These are phyloP conservation scores for Emericellopsis cladophorae DNA, from an alignment of 2,329 filamentous ascomycete genomes.

Conservation along the genomic window DNA sequence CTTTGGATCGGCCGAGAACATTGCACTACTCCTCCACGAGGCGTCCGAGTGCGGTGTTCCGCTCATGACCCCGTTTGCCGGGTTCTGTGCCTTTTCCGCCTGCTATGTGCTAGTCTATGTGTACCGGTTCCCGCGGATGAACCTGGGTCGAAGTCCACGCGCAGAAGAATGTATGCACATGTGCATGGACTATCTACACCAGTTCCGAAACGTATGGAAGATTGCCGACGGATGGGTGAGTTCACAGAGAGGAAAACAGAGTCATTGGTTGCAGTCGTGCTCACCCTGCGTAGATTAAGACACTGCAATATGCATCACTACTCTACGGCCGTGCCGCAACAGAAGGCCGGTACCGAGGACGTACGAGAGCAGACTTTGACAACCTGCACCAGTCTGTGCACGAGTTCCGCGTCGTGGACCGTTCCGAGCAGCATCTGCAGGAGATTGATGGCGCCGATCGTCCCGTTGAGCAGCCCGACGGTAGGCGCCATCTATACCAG, in stretches of 20 bases:
- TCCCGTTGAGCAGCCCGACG: too few species aligned
- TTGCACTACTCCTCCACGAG: conserved; percentile 21
- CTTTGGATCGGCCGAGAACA: conserved; percentile 20
- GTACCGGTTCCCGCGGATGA: conserved; percentile 25
- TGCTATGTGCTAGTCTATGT: conserved; percentile 28
- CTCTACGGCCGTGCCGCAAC: conserved; percentile 12
- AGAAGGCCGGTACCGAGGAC: conserved; percentile 10
- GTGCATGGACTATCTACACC: conserved; percentile 12
- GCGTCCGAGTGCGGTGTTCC: conserved; percentile 20
- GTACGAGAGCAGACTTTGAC: conserved; percentile 14
- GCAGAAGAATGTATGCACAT: conserved; percentile 9
- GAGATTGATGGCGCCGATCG: conserved; percentile 12
- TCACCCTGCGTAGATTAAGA: conserved; percentile 7
- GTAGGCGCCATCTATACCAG: conserved; percentile 2
- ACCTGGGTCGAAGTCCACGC: conserved; percentile 15
- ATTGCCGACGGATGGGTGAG: conserved; percentile 16
- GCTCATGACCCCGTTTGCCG: conserved; percentile 26
- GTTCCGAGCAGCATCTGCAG: conserved; percentile 15
- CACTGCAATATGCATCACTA: conserved; percentile 11
- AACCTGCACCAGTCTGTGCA: conserved; percentile 16
- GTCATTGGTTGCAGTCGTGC: neutral
- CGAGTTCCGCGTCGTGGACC: conserved; percentile 16
- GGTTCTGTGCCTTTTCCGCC: conserved; percentile 31
- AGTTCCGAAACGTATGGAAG: conserved; percentile 14
- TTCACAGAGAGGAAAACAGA: too few species aligned